Percentiles rank a stretch among this genome's conserved stretches.
These are phyloP conservation scores for Trypanosoma cruzi DNA, from an alignment of 208 protist species.

Conservation along the genomic window DNA sequence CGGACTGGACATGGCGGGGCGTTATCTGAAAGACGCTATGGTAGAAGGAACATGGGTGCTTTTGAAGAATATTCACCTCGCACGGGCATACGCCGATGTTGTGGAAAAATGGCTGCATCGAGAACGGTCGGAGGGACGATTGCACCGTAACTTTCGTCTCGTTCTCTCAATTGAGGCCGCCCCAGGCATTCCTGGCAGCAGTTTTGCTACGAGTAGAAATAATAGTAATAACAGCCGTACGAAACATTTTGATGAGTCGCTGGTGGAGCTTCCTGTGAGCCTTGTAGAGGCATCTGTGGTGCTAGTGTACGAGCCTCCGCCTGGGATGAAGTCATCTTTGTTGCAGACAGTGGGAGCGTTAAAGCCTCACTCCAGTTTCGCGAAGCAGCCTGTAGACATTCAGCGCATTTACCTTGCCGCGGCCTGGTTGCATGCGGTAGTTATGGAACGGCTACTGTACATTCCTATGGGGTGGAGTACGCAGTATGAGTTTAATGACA, in stretches of 20 bases:
- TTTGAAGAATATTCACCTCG: constrained; percentile 99
- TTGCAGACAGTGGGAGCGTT: constrained; percentile 14
- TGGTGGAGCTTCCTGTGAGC: constrained; percentile 58
- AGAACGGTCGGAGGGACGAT: constrained; percentile 46
- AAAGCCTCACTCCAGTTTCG: constrained; percentile 9
- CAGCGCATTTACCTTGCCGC: constrained; percentile 97
- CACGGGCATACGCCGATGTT: constrained; percentile 91
- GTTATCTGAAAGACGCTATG: constrained; percentile 85
- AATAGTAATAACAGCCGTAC: background rate
- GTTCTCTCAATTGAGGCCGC: constrained; percentile 96
- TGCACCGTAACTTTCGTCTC: constrained; percentile 94
- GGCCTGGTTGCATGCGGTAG: constrained; percentile 97
- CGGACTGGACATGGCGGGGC: constrained; percentile 92
- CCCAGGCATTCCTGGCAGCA: background rate
- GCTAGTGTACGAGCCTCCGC: constrained; percentile 96
- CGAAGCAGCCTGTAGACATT: constrained; percentile 51
- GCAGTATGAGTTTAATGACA: constrained; percentile 98
- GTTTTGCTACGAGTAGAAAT: constrained; percentile 29
- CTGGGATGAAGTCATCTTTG: constrained; percentile 92
- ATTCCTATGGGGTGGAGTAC: constrained; percentile 98
- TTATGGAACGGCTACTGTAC: constrained; percentile 97
- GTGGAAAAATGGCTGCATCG: constrained; percentile 97
- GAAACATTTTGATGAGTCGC: background rate
- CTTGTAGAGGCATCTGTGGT: constrained; percentile 79
- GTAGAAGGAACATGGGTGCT: constrained; percentile 95